Evolutionary conservation across 768 basidiomycete genomes (phyloP).

Genomic region (Pilatotrama ljubarskyi): DNA sequence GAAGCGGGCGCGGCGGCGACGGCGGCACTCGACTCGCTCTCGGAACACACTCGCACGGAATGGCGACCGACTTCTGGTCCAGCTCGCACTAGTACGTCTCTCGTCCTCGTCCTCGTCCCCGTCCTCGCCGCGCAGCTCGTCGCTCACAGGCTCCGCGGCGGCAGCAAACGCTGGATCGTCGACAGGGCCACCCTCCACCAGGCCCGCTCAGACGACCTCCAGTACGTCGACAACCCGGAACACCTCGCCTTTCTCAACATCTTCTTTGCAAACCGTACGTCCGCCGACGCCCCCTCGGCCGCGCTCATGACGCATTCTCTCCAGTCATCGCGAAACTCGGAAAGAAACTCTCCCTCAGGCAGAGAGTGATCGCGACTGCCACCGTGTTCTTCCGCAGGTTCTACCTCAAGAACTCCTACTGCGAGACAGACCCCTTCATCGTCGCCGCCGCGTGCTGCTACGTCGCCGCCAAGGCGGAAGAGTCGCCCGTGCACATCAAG

Average conservation of each 20-base stretch:
- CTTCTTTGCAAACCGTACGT: slow-evolving; percentile 82
- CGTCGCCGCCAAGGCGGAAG: slow-evolving; percentile 96
- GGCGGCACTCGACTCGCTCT: background rate
- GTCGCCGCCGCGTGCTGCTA: slow-evolving; percentile 94
- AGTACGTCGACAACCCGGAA: slow-evolving; percentile 78
- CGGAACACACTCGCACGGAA: slow-evolving; percentile 29
- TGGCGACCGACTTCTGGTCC: slow-evolving; percentile 92
- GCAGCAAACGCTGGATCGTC: slow-evolving; percentile 89
- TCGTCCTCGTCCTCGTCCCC: slow-evolving; percentile 13
- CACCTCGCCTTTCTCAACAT: slow-evolving; percentile 79
- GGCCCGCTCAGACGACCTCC: slow-evolving; percentile 76
- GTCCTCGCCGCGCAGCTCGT: background rate
- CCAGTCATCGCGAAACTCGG: slow-evolving; percentile 86
- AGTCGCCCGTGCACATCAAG: slow-evolving; percentile 94
- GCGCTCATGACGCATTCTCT: background rate
- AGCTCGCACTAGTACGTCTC: slow-evolving; percentile 81
- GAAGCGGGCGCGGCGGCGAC: background rate
- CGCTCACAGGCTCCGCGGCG: slow-evolving; percentile 21
- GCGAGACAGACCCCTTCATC: slow-evolving; percentile 93
- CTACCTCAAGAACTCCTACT: slow-evolving; percentile 93
- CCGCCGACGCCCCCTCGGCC: slow-evolving; percentile 1
- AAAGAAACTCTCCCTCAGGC: slow-evolving; percentile 78
- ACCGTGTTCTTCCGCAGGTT: slow-evolving; percentile 96
- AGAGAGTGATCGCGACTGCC: slow-evolving; percentile 91
- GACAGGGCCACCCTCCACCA: slow-evolving; percentile 73